Evolutionary conservation across 768 basidiomycete genomes (phyloP).

Genomic region (Cystofilobasidium macerans): DNA sequence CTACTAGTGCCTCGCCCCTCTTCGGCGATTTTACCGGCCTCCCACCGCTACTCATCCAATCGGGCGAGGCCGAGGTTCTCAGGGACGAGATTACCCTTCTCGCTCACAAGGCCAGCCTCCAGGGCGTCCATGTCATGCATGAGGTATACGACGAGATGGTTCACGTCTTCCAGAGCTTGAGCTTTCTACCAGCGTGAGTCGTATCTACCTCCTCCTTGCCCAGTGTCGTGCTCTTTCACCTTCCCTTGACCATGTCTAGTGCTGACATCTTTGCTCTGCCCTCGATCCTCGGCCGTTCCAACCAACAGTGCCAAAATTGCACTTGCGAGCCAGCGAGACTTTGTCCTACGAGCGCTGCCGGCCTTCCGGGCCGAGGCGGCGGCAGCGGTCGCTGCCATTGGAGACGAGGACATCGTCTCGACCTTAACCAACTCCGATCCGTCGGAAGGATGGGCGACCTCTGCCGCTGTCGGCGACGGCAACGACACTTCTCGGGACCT

Average conservation of each 20-base stretch:
- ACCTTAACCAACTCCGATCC: slow-evolving; percentile 15
- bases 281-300: neutral
- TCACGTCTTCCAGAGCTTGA: slow-evolving; percentile 83
- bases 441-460: slow-evolving; percentile 3
- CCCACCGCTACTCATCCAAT: slow-evolving; percentile 72
- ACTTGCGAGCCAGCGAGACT: slow-evolving; percentile 18
- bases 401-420: neutral
- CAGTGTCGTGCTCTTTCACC: too few relatives aligned
- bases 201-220: neutral
- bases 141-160: slow-evolving; percentile 88
- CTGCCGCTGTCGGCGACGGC: neutral
- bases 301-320: slow-evolving; percentile 13
- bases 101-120: slow-evolving; percentile 66
- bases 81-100: slow-evolving; percentile 83
- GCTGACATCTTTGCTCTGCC: neutral
- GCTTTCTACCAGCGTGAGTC: slow-evolving; percentile 40
- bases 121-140: slow-evolving; percentile 70
- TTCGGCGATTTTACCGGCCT: slow-evolving; percentile 80
- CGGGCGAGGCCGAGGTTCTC: slow-evolving; percentile 89
- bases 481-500: neutral
- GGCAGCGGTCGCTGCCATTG: neutral
- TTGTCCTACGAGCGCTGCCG: slow-evolving; percentile 14
- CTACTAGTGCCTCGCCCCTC: slow-evolving; percentile 55
- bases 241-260: too few relatives aligned
- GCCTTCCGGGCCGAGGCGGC: neutral